Conservation (phyloP, 2,329 filamentous ascomycete genomes). For the Diaporthe ampelina region DNA sequence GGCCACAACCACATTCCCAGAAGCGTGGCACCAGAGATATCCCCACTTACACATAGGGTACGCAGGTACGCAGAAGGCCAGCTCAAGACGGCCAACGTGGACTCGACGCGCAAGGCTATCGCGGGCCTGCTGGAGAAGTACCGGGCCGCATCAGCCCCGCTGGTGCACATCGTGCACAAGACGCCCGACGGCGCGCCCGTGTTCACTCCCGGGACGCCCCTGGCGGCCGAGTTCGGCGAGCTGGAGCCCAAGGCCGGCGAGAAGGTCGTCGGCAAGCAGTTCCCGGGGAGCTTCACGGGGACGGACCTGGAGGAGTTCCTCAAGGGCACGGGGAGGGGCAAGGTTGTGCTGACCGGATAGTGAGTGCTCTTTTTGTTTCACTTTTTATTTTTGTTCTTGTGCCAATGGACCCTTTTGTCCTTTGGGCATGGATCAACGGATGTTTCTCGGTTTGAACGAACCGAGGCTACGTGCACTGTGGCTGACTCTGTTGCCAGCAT, state of each 20-base stretch:
- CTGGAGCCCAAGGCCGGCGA: conserved; percentile 68
- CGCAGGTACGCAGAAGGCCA: conserved; percentile 64
- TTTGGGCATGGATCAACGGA: not conserved
- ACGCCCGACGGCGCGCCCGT: conserved; percentile 73
- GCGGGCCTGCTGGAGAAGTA: conserved; percentile 70
- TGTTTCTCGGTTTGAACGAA: not conserved
- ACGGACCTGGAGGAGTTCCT: conserved; percentile 71
- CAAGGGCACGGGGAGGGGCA: conserved; percentile 64
- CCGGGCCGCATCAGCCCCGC: conserved; percentile 61
- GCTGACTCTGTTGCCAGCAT: conserved; percentile 30
- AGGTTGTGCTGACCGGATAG: conserved; percentile 73
- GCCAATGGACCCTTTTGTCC: not conserved
- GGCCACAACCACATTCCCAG: too few relatives aligned
- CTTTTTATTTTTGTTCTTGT: not conserved
- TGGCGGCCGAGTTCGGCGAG: conserved; percentile 73
- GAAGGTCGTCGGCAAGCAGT: conserved; percentile 69
- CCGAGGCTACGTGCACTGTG: conserved; percentile 42
- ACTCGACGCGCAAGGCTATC: conserved; percentile 68
- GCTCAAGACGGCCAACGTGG: conserved; percentile 68
- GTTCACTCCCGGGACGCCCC: conserved; percentile 72
- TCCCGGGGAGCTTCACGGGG: conserved; percentile 71
- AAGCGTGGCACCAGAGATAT: not conserved
- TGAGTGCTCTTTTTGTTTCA: conserved; percentile 60
- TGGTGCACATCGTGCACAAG: conserved; percentile 74
- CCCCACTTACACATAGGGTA: not conserved